Conservation (phyloP, 177 flowering plant genomes). For the Vitis hybrid region DNA sequence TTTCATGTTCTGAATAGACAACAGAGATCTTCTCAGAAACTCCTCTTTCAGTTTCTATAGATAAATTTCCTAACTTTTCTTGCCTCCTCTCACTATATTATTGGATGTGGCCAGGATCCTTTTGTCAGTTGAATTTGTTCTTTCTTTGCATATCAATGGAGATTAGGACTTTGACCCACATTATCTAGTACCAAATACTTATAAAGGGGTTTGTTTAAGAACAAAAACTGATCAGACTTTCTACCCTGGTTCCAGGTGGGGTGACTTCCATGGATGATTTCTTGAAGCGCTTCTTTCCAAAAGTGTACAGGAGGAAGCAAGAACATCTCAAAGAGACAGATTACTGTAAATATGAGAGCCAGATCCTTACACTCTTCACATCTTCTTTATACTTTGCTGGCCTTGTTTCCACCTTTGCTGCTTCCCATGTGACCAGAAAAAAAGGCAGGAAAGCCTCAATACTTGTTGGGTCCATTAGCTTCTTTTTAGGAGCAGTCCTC, state of each 20-base stretch:
- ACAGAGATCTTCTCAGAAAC: too few species aligned
- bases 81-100: too few species aligned
- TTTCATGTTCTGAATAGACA: too few species aligned
- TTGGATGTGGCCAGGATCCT: too few species aligned
- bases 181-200: too few species aligned
- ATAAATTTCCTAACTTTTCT: background rate
- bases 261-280: constrained; percentile 99
- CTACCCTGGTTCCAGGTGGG: constrained; percentile 59
- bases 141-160: too few species aligned
- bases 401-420: constrained; percentile 75
- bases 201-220: too few species aligned
- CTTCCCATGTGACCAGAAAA: constrained; percentile 67
- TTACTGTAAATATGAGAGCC: constrained; percentile 90
- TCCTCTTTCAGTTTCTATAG: too few species aligned
- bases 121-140: too few species aligned
- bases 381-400: constrained; percentile 92
- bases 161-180: too few species aligned
- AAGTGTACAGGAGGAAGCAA: constrained; percentile 69
- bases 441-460: constrained; percentile 74
- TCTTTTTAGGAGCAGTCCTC: constrained; percentile 68
- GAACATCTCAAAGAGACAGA: constrained; percentile 69
- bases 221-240: too few species aligned
- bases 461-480: constrained; percentile 67
- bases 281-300: constrained; percentile 72
- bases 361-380: constrained; percentile 82